A percentile compares a stretch with the other conserved stretches of the same genome.
These are phyloP conservation scores for Globisporangium iwayamae DNA, from an alignment of 352 stramenopile genomes.

Conservation along the genomic window DNA sequence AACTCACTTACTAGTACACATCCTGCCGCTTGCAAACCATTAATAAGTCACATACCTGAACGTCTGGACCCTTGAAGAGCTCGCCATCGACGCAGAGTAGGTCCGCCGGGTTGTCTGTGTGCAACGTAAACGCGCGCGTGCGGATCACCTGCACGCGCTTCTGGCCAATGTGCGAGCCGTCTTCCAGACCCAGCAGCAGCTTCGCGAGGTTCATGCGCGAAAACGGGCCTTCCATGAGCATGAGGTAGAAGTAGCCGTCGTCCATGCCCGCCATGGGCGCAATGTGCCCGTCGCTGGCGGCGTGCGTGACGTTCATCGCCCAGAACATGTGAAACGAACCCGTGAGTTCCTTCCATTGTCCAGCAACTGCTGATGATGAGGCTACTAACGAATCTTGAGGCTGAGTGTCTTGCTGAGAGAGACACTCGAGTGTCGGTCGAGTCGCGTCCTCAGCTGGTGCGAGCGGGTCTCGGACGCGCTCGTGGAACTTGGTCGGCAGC, in stretches of 20 bases:
- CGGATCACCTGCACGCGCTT: conserved; percentile 48
- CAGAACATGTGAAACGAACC: conserved; percentile 33
- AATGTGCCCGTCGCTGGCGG: conserved; percentile 25
- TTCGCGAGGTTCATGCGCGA: conserved; percentile 34
- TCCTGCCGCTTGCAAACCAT: neutral
- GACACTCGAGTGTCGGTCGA: conserved; percentile 47
- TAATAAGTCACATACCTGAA: conserved; percentile 25
- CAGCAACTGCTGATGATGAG: neutral
- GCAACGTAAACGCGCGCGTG: conserved; percentile 56
- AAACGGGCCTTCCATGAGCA: conserved; percentile 40
- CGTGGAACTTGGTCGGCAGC: conserved; percentile 35
- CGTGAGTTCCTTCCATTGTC: conserved; percentile 23
- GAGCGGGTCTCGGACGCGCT: conserved; percentile 29
- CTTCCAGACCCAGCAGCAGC: conserved; percentile 54
- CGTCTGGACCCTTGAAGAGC: conserved; percentile 36
- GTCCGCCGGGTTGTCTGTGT: conserved; percentile 26
- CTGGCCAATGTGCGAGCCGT: conserved; percentile 38
- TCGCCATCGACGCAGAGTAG: conserved; percentile 66
- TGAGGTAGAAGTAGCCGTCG: conserved; percentile 59
- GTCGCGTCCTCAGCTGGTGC: conserved; percentile 21
- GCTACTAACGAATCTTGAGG: neutral
- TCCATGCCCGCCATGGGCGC: conserved; percentile 24
- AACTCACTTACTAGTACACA: neutral
- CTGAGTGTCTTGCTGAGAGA: neutral
- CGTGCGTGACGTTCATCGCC: conserved; percentile 33